Evolutionary conservation across 139 green algal genomes (phyloP).

Genomic region (Diplosphaera chodatii): DNA sequence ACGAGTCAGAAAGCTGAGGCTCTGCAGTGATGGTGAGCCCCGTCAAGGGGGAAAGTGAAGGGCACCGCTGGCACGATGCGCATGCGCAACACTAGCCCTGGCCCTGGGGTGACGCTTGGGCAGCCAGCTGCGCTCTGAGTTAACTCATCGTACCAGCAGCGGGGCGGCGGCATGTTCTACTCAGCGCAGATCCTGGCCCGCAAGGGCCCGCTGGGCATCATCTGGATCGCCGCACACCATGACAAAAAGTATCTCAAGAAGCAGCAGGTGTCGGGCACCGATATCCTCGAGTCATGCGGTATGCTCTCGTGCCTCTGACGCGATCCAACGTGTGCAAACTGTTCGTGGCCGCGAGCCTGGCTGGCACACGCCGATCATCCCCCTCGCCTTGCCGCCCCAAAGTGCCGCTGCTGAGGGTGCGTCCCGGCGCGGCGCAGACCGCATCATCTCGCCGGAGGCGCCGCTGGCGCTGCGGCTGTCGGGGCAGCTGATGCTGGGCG

Average conservation of each 20-base stretch:
- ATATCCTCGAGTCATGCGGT: constrained; percentile 29
- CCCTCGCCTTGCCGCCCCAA: background rate
- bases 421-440: constrained; percentile 53
- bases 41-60: too few species aligned
- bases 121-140: background rate
- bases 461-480: constrained; percentile 89
- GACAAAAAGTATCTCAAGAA: constrained; percentile 75
- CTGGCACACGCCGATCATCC: constrained; percentile 7
- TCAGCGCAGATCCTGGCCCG: constrained; percentile 78
- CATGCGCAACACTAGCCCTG: background rate
- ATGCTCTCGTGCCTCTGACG: constrained; percentile 1
- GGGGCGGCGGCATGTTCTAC: constrained; percentile 73
- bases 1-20: too few species aligned
- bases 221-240: constrained; percentile 93
- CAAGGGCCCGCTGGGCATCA: constrained; percentile 83
- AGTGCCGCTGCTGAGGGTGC: background rate
- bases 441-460: constrained; percentile 87
- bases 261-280: constrained; percentile 60
- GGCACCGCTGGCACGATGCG: too few species aligned
- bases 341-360: constrained; percentile 36
- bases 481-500: constrained; percentile 91
- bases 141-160: background rate
- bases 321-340: constrained; percentile 10
- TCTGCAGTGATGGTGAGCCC: too few species aligned
- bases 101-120: too few species aligned